phyloP scores from a whole-genome alignment of 1,284 basidiomycete species.

The Omphalotus olearius region DNA sequence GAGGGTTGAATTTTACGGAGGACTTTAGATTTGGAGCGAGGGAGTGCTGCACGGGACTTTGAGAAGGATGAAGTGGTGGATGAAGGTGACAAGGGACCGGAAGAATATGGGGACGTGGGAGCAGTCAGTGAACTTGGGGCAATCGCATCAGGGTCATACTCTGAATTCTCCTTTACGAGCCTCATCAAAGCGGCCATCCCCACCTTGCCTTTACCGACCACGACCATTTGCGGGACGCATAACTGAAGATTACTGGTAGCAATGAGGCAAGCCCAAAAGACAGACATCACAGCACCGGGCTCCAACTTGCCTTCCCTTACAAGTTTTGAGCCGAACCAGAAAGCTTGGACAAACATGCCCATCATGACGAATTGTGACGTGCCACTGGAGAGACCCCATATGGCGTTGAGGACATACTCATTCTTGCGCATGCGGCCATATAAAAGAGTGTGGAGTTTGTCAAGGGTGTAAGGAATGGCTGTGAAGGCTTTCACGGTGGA shows the following conservation, averaged over 20 bases:
- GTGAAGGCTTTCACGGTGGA: conserved; percentile 97
- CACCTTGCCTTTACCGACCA: conserved; percentile 82
- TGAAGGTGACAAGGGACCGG: conserved; percentile 21
- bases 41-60: conserved; percentile 17
- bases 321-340: conserved; percentile 92
- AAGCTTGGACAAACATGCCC: conserved; percentile 94
- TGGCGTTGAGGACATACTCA: conserved; percentile 53
- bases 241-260: conserved; percentile 85
- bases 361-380: conserved; percentile 77
- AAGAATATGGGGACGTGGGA: conserved; percentile 13
- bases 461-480: conserved; percentile 63
- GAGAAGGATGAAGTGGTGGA: conserved; percentile 11
- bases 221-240: conserved; percentile 77
- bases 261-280: conserved; percentile 95
- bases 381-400: conserved; percentile 77
- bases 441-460: conserved; percentile 46
- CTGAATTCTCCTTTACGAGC: conserved; percentile 40
- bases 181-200: conserved; percentile 73
- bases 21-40: conserved; percentile 16
- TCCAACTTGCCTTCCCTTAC: conserved; percentile 69
- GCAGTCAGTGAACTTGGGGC: conserved; percentile 15
- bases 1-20: conserved; percentile 58
- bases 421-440: conserved; percentile 37
- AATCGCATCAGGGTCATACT: conserved; percentile 14
- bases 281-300: conserved; percentile 84